Conservation (phyloP, 257 asterid genomes). For the Solanum infundibuliforme region DNA sequence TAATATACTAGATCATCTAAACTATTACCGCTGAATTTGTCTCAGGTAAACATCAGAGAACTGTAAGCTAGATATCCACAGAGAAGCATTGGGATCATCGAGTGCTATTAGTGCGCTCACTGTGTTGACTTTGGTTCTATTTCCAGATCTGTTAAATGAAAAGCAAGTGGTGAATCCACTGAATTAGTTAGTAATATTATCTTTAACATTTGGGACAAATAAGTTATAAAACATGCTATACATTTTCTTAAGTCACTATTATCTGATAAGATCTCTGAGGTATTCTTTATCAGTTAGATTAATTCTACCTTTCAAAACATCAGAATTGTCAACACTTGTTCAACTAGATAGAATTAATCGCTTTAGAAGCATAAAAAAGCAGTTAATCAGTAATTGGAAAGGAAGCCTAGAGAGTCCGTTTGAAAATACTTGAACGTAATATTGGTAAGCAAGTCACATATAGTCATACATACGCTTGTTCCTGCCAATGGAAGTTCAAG, state of each 20-base stretch:
- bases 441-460: neutral
- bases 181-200: neutral
- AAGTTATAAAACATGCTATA: neutral
- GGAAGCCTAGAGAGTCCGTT: neutral
- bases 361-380: neutral
- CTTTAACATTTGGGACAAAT: neutral
- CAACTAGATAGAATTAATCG: neutral
- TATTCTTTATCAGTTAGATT: neutral
- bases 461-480: neutral
- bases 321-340: neutral
- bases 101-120: neutral
- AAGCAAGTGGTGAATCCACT: neutral
- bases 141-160: neutral
- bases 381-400: neutral
- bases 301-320: neutral
- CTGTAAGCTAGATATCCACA: neutral
- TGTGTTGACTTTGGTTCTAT: neutral
- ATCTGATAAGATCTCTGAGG: neutral
- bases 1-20: neutral
- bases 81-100: neutral
- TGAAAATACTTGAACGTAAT: neutral
- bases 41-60: neutral
- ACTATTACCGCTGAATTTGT: neutral
- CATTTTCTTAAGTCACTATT: neutral
- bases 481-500: neutral